Evolutionary conservation across 2,329 filamentous ascomycete genomes (phyloP).

Genomic region (Whalleya microplaca): DNA sequence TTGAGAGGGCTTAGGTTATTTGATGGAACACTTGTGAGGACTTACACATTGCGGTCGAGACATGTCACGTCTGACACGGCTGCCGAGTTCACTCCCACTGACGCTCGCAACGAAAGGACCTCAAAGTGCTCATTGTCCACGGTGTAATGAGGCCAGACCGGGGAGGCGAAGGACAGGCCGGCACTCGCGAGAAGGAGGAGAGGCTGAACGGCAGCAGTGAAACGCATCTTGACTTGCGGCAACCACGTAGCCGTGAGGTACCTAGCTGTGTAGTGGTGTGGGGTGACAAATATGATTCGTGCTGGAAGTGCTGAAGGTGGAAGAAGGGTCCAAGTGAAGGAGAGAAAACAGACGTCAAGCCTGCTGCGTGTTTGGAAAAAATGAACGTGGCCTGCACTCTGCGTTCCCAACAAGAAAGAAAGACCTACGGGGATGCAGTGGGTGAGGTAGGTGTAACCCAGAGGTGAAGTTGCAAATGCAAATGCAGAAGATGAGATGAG

Average conservation of each 20-base stretch:
- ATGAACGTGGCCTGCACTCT: constrained; percentile 25
- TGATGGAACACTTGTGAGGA: not conserved
- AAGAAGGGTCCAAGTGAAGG: constrained; percentile 7
- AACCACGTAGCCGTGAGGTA: not conserved
- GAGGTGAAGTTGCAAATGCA: constrained; percentile 9
- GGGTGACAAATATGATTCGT: too few relatives aligned
- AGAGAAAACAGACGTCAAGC: constrained; percentile 30
- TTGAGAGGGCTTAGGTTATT: not conserved
- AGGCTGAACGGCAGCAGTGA: constrained; percentile 36
- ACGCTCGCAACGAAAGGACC: constrained; percentile 46
- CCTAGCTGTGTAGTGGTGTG: too few relatives aligned
- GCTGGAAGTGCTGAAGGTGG: constrained; percentile 1
- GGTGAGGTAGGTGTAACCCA: constrained; percentile 1
- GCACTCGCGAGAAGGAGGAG: constrained; percentile 38
- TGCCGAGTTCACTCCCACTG: constrained; percentile 44
- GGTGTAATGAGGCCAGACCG: constrained; percentile 42
- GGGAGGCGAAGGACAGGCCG: constrained; percentile 39
- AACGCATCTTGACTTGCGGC: constrained; percentile 36
- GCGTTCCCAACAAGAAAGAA: constrained; percentile 5
- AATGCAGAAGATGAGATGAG: not conserved
- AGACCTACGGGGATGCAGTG: not conserved
- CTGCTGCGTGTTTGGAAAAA: constrained; percentile 19
- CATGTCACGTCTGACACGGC: constrained; percentile 46
- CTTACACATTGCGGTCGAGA: constrained; percentile 47
- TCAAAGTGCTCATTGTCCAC: constrained; percentile 49